phyloP scores from a whole-genome alignment of 2,329 filamentous ascomycete genomes.

The Pyrenophora teres region DNA sequence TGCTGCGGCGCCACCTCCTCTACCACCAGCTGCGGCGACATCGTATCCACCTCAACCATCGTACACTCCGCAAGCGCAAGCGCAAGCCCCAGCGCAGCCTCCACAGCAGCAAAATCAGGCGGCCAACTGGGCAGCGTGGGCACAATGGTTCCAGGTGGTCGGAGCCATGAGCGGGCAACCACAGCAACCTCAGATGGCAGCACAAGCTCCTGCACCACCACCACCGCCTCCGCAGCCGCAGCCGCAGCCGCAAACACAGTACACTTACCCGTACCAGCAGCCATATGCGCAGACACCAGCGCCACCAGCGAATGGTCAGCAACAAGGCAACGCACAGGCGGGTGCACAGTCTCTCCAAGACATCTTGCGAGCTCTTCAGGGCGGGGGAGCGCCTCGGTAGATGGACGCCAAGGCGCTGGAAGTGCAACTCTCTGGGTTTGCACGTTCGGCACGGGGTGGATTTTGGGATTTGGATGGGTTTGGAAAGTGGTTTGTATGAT shows the following conservation, averaged over 20 bases:
- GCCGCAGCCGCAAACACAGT: constrained; percentile 28
- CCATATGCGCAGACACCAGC: constrained; percentile 26
- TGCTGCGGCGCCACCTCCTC: constrained; percentile 20
- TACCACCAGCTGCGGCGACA: constrained; percentile 17
- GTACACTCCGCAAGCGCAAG: constrained; percentile 13
- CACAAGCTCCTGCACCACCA: constrained; percentile 26
- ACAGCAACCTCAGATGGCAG: constrained; percentile 25
- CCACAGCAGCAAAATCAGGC: constrained; percentile 33
- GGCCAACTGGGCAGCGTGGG: constrained; percentile 35
- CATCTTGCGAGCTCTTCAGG: constrained; percentile 37
- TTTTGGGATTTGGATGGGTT: not conserved
- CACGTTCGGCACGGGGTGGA: no score
- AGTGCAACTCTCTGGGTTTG: no score
- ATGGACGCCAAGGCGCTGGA: no score
- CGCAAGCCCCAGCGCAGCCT: constrained; percentile 11
- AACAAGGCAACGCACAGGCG: constrained; percentile 28
- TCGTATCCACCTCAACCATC: constrained; percentile 21
- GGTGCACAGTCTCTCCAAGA: constrained; percentile 36
- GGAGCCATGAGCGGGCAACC: constrained; percentile 31
- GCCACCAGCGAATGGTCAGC: constrained; percentile 23
- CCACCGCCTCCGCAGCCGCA: constrained; percentile 17
- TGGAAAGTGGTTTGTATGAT: constrained; percentile 10
- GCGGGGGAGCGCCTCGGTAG: constrained; percentile 20
- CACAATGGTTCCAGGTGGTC: constrained; percentile 35
- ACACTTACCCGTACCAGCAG: constrained; percentile 33